These are phyloP conservation scores for Scheffersomyces insectosa DNA, from an alignment of 1,139 yeast genomes.

Conservation along the genomic window DNA sequence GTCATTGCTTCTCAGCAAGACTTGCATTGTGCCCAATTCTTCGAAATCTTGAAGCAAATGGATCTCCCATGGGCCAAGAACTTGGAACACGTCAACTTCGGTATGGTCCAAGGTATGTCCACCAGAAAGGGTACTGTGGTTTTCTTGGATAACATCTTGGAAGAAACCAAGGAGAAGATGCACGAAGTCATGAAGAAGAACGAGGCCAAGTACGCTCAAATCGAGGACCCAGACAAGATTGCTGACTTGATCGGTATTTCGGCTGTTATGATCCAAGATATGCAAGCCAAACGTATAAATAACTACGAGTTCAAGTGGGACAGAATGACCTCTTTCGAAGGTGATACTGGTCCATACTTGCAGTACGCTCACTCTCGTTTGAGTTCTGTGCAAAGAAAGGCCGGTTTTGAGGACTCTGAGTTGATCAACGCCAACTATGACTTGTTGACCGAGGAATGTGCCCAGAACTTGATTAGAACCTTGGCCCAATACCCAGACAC, in stretches of 20 bases:
- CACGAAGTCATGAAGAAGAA: conserved; percentile 96
- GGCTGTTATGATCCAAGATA: conserved; percentile 98
- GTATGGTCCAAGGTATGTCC: conserved; percentile 98
- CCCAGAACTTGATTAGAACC: conserved; percentile 69
- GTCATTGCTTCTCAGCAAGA: conserved; percentile 97
- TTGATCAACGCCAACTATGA: conserved; percentile 63
- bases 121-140: conserved; percentile 99
- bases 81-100: conserved; percentile 85
- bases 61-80: conserved; percentile 86
- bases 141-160: conserved; percentile 88
- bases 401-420: conserved; percentile 50
- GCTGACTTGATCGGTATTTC: conserved; percentile 96
- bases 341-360: conserved; percentile 98
- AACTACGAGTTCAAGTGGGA: conserved; percentile 98
- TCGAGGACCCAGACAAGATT: conserved; percentile 90
- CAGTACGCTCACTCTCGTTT: conserved; percentile 98
- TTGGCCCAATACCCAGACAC: conserved; percentile 93
- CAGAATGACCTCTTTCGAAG: conserved; percentile 97
- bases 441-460: conserved; percentile 75
- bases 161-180: conserved; percentile 94
- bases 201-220: conserved; percentile 87
- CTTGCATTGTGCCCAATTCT: conserved; percentile 89
- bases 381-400: conserved; percentile 90
- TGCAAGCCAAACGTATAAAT: conserved; percentile 96
- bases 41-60: conserved; percentile 91